phyloP scores from a whole-genome alignment of 495 filamentous ascomycete species.

The Hyaloscypha bicolor region DNA sequence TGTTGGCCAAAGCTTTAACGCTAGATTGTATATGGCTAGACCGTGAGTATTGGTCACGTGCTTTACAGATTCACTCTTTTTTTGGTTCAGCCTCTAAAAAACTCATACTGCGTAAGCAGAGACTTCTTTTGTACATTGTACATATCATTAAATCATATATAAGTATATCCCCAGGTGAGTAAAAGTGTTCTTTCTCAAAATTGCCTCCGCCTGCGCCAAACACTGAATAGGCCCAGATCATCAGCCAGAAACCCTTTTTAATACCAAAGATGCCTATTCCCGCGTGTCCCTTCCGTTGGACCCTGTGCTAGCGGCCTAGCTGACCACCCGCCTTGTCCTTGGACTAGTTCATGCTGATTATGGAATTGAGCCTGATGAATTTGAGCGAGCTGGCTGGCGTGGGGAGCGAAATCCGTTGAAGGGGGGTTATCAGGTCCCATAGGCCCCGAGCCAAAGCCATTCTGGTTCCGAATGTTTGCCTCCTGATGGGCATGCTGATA shows the following conservation, averaged over 20 bases:
- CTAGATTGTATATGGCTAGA: constrained; percentile 11
- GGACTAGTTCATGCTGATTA: background rate
- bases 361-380: constrained; percentile 4
- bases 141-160: constrained; percentile 1
- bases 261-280: constrained; percentile 15
- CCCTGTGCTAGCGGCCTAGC: background rate
- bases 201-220: background rate
- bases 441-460: constrained; percentile 9
- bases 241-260: background rate
- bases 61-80: background rate
- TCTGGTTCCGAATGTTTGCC: constrained; percentile 1
- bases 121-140: background rate
- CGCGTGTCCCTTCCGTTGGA: background rate
- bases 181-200: background rate
- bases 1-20: background rate
- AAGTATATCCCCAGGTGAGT: background rate
- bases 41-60: background rate
- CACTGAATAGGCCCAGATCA: background rate
- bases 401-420: background rate
- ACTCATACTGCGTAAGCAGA: background rate
- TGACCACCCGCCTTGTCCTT: background rate
- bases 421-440: constrained; percentile 5
- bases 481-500: constrained; percentile 19
- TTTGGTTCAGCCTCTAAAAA: too few species aligned
- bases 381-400: background rate